phyloP scores from a whole-genome alignment of 257 asterid genomes.

The Coffea canephora region DNA sequence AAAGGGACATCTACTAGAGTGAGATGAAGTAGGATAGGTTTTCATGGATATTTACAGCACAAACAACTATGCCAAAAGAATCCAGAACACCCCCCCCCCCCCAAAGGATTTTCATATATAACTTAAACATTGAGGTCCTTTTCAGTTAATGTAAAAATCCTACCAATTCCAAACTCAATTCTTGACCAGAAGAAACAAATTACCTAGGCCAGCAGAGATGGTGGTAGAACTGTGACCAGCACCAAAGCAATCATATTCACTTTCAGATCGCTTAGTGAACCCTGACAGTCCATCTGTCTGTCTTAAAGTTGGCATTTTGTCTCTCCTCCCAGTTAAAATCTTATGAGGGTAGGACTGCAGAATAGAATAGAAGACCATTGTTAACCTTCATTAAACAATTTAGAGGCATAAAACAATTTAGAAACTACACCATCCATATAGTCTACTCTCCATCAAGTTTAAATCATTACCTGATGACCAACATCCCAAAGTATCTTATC shows the following conservation, averaged over 20 bases:
- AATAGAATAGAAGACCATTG: background rate
- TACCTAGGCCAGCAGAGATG: slow-evolving; percentile 94
- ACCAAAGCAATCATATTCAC: slow-evolving; percentile 92
- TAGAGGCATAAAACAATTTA: too few species aligned
- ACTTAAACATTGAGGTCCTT: background rate
- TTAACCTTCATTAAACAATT: slow-evolving; percentile 2
- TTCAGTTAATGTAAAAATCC: background rate
- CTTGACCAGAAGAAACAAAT: background rate
- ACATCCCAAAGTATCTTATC: slow-evolving; percentile 98
- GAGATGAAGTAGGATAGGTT: background rate
- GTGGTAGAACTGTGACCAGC: slow-evolving; percentile 97
- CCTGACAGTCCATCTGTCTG: slow-evolving; percentile 87
- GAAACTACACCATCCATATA: background rate
- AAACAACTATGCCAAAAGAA: background rate
- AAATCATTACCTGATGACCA: slow-evolving; percentile 80
- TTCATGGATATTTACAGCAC: background rate
- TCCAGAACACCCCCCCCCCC: background rate
- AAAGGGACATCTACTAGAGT: background rate
- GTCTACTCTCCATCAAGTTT: background rate
- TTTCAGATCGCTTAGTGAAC: slow-evolving; percentile 90
- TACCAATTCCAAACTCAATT: background rate
- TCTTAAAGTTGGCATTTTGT: slow-evolving; percentile 77
- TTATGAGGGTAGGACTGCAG: slow-evolving; percentile 93
- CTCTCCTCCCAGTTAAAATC: slow-evolving; percentile 88
- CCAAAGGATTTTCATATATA: background rate